A percentile compares a stretch with the other conserved stretches of the same genome.
Conservation (phyloP, 164 flowering plant genomes). For the Houttuynia cordata region DNA sequence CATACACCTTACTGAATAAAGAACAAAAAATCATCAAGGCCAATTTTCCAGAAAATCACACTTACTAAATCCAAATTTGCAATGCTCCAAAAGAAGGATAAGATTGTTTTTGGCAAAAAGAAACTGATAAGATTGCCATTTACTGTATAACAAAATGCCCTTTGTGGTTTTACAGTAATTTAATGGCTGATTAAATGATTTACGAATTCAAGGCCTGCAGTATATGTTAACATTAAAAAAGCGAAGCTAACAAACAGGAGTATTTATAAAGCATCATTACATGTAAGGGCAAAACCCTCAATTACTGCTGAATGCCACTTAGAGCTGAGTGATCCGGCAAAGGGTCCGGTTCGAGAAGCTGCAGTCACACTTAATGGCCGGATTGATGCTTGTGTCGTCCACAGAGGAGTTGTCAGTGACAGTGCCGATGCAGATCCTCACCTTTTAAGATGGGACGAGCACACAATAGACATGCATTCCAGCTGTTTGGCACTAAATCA, state of each 20-base stretch:
- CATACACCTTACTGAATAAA: constrained; percentile 3
- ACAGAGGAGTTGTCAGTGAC: constrained; percentile 8
- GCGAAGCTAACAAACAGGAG: no score
- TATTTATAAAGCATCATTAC: no score
- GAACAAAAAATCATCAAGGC: neutral
- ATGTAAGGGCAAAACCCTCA: neutral
- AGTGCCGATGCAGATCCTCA: constrained; percentile 11
- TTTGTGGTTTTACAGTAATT: no score
- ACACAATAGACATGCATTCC: constrained; percentile 14
- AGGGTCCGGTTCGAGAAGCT: neutral
- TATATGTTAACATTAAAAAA: no score
- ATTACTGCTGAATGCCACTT: neutral
- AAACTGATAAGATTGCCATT: no score
- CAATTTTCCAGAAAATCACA: neutral
- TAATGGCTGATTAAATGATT: no score
- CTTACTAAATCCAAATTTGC: no score
- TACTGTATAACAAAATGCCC: no score
- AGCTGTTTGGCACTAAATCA: neutral
- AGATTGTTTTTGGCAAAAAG: no score
- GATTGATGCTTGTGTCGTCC: constrained; percentile 3
- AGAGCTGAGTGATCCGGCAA: constrained; percentile 15
- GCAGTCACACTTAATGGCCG: constrained; percentile 13
- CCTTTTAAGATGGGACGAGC: no score
- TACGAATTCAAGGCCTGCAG: neutral
- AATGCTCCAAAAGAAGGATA: no score